Evolutionary conservation across 345 rosid genomes (phyloP).

Genomic region (Camelina hispida): DNA sequence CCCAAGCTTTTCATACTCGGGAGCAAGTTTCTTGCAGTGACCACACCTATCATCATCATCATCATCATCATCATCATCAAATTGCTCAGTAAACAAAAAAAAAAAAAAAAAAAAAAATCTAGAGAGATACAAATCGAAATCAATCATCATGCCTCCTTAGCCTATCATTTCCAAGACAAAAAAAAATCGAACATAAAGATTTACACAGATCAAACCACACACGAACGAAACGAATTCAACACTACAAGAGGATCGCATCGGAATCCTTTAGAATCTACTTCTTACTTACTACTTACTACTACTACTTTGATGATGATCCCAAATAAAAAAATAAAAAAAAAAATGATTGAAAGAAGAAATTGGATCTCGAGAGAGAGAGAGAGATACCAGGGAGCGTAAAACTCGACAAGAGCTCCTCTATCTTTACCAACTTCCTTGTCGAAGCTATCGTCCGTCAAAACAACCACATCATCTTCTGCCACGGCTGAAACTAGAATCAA

Average conservation of each 20-base stretch:
- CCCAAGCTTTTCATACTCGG: conserved; percentile 93
- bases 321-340: neutral
- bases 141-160: too few species aligned
- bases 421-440: conserved; percentile 95
- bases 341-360: neutral
- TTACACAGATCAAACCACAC: neutral
- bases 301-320: neutral
- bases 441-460: conserved; percentile 86
- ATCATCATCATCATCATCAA: too few species aligned
- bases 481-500: conserved; percentile 59
- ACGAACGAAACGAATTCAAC: conserved; percentile 9
- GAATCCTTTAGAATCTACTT: neutral
- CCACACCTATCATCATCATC: conserved; percentile 77
- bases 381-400: conserved; percentile 95
- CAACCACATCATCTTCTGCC: conserved; percentile 89
- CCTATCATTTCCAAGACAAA: too few species aligned
- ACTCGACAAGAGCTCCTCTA: conserved; percentile 92
- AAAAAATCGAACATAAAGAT: too few species aligned
- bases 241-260: neutral
- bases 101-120: too few species aligned
- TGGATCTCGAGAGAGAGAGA: too few species aligned
- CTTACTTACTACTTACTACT: too few species aligned
- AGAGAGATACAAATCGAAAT: too few species aligned
- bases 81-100: too few species aligned
- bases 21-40: conserved; percentile 98